Base-by-base conservation (phyloP, 2,329 filamentous ascomycete genomes). In the Colletotrichum cuscutae region DNA sequence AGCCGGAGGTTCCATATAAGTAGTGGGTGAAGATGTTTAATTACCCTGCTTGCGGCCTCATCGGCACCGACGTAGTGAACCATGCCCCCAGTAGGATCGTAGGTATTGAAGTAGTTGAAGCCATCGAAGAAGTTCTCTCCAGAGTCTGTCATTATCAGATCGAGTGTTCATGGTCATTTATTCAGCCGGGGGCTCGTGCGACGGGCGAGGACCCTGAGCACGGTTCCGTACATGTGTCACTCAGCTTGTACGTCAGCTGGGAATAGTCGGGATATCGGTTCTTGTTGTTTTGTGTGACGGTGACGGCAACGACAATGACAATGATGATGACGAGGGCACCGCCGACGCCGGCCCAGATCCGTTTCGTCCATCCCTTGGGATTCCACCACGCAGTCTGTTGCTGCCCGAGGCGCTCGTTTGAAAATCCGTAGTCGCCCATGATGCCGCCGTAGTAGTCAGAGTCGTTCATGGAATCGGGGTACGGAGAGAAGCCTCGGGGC, bases 81-180 rank as follows among this genome's bases (percentile, higher is more conserved):
- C 68, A 87, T 87, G 1, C 88, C 88, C 5, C 79, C 68, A 12
- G 87, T 79, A 3, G 86, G 87, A 68, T 89, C 88, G 61, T 83
- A 87, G 72, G 83, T 86, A 19, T 80, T 82, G 72, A 84, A 88
- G 76, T 89, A 90, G 76, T 88, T 78, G 76, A 89, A 89, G 46
- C 88, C 84, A 76, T 89, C 86, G 77, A 89, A 89, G 77, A 90
- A 90, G 15, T 75, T 77, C 53, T 84, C 80, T 63, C 87, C 86
- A 22, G 83, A 84, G 75, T 89, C 87, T 89, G 37, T 58, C 7
- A 57, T 65, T 54, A 53, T 72, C 70, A 49, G 42, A 49, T 49
- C 42, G 42, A 49, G 19, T 42, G 15, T 49, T 49, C 42, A 49
- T 42, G 42, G 19, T 49, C 42, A 49, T 49, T 7, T 19, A 2